phyloP scores from a whole-genome alignment of 257 asterid genomes.

The Agastache rugosa region DNA sequence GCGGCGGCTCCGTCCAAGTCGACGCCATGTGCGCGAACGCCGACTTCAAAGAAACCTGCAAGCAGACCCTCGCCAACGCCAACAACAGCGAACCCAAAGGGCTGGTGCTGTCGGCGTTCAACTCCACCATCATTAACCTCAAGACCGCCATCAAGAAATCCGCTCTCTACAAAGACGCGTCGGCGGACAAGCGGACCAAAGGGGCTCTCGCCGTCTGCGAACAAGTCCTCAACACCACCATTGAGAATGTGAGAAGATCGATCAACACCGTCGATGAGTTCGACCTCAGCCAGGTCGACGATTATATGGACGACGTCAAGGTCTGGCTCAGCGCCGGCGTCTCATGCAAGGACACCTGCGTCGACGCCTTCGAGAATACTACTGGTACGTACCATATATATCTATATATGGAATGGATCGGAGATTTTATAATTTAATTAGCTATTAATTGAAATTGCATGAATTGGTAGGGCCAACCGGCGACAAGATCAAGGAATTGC shows the following conservation, averaged over 20 bases:
- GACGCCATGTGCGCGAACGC: conserved; percentile 60
- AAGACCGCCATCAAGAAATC: conserved; percentile 49
- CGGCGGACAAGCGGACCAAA: conserved; percentile 51
- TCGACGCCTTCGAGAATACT: conserved; percentile 71
- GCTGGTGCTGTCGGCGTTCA: conserved; percentile 51
- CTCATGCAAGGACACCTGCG: conserved; percentile 66
- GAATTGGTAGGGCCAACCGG: conserved; percentile 49
- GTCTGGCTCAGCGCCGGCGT: conserved; percentile 79
- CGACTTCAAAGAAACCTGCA: conserved; percentile 62
- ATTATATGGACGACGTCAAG: conserved; percentile 58
- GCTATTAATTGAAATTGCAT: background rate
- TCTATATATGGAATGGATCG: too few relatives aligned
- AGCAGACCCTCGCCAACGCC: conserved; percentile 47
- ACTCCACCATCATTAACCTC: conserved; percentile 48
- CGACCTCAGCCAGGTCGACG: conserved; percentile 41
- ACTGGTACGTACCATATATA: conserved; percentile 42
- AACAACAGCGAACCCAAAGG: conserved; percentile 54
- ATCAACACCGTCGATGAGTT: conserved; percentile 40
- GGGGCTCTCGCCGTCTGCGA: conserved; percentile 65
- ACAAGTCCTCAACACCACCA: conserved; percentile 54
- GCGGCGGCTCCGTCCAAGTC: conserved; percentile 21
- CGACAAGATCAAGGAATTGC: conserved; percentile 60
- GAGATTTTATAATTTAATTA: too few relatives aligned
- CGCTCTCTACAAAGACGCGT: conserved; percentile 45
- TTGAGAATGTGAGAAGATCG: conserved; percentile 57